Conservation (phyloP, 2,329 filamentous ascomycete genomes). For the Colletotrichum sp. region DNA sequence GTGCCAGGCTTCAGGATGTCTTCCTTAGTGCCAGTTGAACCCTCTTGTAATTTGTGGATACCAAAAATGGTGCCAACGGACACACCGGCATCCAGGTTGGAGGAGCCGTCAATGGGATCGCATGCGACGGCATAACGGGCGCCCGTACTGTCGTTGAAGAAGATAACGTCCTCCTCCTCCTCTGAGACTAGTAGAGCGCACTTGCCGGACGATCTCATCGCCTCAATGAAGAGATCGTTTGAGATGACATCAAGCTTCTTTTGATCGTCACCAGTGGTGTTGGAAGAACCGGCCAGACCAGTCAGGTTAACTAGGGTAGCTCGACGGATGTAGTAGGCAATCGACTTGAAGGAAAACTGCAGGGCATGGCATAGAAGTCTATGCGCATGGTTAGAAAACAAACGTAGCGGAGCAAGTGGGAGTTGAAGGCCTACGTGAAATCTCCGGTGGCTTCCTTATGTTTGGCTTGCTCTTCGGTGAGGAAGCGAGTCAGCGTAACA, state of each 20-base stretch:
- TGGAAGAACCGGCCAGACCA: conserved; percentile 91
- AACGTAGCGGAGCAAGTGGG: not conserved
- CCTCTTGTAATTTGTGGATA: conserved; percentile 87
- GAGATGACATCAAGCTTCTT: conserved; percentile 99
- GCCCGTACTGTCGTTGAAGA: conserved; percentile 77
- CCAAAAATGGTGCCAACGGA: conserved; percentile 98
- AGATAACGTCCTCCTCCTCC: conserved; percentile 92
- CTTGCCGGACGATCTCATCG: conserved; percentile 92
- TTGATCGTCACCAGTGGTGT: conserved; percentile 96
- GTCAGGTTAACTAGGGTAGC: conserved; percentile 95
- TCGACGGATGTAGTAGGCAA: conserved; percentile 98
- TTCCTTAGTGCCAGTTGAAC: conserved; percentile 75
- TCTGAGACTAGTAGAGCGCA: conserved; percentile 95
- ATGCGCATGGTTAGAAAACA: conserved; percentile 8
- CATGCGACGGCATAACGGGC: conserved; percentile 95
- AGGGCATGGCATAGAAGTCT: conserved; percentile 96
- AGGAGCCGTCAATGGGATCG: conserved; percentile 97
- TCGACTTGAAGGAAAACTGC: conserved; percentile 99
- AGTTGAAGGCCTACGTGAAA: conserved; percentile 77
- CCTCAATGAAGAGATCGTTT: conserved; percentile 95
- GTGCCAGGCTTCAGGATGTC: conserved; percentile 90
- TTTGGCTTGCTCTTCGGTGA: conserved; percentile 95
- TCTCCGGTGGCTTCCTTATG: conserved; percentile 95
- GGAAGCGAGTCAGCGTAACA: conserved; percentile 90
- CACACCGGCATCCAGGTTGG: conserved; percentile 96